Base-by-base conservation (phyloP, 208 protist species). In the Angomonas ambiguus region DNA sequence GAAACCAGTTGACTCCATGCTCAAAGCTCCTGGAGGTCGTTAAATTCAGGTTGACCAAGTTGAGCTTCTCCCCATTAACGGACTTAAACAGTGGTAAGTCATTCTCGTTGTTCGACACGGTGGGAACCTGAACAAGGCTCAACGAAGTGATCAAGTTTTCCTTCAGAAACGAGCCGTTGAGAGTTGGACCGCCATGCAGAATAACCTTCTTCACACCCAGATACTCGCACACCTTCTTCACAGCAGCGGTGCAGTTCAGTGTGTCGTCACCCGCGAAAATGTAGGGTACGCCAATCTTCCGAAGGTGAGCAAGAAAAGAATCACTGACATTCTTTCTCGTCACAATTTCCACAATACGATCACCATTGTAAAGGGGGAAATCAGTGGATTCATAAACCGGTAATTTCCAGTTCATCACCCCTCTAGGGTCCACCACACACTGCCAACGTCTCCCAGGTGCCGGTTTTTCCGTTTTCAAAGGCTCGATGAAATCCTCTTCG, bases 121-220 rank as follows among this genome's bases (percentile, higher is more conserved):
- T 8, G n/a, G 71, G 71, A 1, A 71, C 13, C 27, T 67, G 51
- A 28, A 71, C 38, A n/a, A 76, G 53, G 33, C 65, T 76, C 13
- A 76, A 48, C 31, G 63, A 35, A 33, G 65, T 61, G 16, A 76
- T 30, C 3, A 30, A 35, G 33, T 57, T 56, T 33, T 76, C 49
- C 41, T 67, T 41, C n/a, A 76, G 71, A 25, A 76, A 71, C n/a
- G 49, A 18, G 49, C 49, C 49, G 49, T 56, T 56, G 10, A 56
- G 6, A 5, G 24, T 27, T 8, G n/a, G n/a, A 5, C 49, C 49
- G 49, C 49, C 49, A 24, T 10, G 27, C 6, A 56, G 10, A 18
- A 56, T 13, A 8, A 5, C n/a, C n/a, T 18, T 5, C 6, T 56
- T 27, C 49, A 28, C 49, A 5, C 49, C 49, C 49, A 56, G 49